phyloP scores from a whole-genome alignment of 495 filamentous ascomycete genomes.

The Parathielavia appendiculata region DNA sequence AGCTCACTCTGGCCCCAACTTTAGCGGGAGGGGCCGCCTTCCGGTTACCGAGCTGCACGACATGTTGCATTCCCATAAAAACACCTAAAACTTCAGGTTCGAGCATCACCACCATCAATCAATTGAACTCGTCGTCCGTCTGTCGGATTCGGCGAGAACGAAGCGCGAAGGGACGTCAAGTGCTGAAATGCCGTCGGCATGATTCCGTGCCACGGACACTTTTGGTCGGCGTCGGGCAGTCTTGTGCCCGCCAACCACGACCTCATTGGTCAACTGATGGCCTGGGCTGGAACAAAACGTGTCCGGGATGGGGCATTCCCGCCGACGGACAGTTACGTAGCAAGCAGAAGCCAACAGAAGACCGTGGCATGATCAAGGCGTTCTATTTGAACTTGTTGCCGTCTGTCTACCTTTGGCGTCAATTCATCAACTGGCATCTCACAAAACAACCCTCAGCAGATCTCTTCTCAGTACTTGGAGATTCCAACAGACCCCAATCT shows the following conservation, averaged over 20 bases:
- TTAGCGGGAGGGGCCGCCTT: not conserved
- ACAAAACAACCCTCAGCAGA: not conserved
- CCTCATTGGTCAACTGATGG: conserved; percentile 9
- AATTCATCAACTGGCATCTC: not conserved
- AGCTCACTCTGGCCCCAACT: not conserved
- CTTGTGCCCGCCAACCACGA: not conserved
- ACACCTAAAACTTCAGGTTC: not conserved
- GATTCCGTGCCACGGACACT: conserved; percentile 7
- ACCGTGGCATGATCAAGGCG: not conserved
- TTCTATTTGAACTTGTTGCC: conserved; percentile 2
- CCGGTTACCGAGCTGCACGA: not conserved
- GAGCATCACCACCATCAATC: not conserved
- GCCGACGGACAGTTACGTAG: conserved; percentile 1
- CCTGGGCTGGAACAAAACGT: no score
- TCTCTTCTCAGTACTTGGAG: not conserved
- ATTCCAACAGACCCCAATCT: not conserved
- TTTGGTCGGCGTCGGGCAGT: conserved; percentile 9
- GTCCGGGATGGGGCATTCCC: not conserved
- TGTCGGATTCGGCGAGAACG: not conserved
- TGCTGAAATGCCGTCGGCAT: not conserved
- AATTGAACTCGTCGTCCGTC: not conserved
- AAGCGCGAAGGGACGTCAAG: not conserved
- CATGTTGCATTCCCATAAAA: not conserved
- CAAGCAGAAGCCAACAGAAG: conserved; percentile 8
- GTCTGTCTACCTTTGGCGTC: not conserved